Base-by-base conservation (phyloP, 2,329 filamentous ascomycete genomes). In the Onygenales sp. region DNA sequence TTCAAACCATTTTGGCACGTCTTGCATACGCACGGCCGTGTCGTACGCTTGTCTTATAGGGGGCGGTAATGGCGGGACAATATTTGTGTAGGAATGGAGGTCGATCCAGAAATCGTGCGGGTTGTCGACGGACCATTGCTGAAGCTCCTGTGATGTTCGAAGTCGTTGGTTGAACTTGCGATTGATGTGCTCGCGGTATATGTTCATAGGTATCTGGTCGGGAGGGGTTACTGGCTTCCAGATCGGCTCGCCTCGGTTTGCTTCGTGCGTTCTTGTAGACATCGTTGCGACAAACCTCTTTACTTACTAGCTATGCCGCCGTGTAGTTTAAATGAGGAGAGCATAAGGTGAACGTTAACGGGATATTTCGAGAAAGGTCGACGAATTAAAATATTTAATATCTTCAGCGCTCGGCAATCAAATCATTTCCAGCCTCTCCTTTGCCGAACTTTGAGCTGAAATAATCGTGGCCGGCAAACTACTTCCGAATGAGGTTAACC, bases 71-170 rank as follows among this genome's bases (percentile, higher is more conserved):
- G 57, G 36, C 1, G 72, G 70, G 7, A 61, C 61, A n/a, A 74
- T 59, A 7, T 63, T 61, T 0, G 69, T 64, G 53, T 70, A 72
- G 10, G 60, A 49, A 54, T 73, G 72, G n/a, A 74, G 59, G 57
- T 73, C 68, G 27, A 68, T 64, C 72, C 72, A 75, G 55, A 75
- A 74, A 9, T 70, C 63, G 47, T 74, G 71, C 4, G 69, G 63
- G n/a, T 67, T 61, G 1, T 62, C 55, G 5, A 72, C 66, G 31
- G 65, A 69, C 72, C 72, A 75, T 57, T 57, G 60, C 27, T 73
- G 69, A 14, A 74, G 63, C 2, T 72, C 67, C 41, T 67, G 63
- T 11, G 38, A 41, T 11, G 38, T 11, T 11, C 14, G 38, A 14
- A 41, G 38, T 3, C 38, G 38, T 6, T 41, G 33, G 32, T 52